A percentile compares a stretch with the other conserved stretches of the same genome.
These are phyloP conservation scores for Allium fistulosum DNA, from an alignment of 106 monocot species.

Conservation along the genomic window DNA sequence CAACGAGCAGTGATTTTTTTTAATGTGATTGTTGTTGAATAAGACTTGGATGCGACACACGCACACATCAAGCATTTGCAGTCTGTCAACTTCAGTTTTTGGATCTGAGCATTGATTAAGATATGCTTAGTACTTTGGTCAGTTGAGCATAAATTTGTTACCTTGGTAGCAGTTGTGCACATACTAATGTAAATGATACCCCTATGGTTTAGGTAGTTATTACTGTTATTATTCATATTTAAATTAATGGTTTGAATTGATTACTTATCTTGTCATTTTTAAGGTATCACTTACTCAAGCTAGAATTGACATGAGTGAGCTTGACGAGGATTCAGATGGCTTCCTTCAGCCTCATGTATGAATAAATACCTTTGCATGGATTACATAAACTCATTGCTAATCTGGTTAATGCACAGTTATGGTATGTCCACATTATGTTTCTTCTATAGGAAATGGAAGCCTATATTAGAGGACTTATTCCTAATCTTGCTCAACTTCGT, in stretches of 20 bases:
- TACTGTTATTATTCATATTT: too few species aligned
- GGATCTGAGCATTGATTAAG: too few species aligned
- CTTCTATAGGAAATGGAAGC: slow-evolving; percentile 94
- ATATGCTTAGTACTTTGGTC: too few species aligned
- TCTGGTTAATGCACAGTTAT: neutral
- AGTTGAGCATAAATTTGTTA: too few species aligned
- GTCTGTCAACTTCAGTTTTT: too few species aligned
- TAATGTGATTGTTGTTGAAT: too few species aligned
- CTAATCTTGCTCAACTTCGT: slow-evolving; percentile 88
- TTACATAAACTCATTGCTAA: slow-evolving; percentile 4
- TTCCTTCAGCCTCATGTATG: slow-evolving; percentile 93
- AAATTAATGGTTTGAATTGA: neutral
- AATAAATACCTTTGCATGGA: neutral
- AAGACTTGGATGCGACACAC: too few species aligned
- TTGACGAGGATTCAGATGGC: slow-evolving; percentile 99
- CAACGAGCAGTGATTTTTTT: too few species aligned
- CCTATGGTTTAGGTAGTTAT: too few species aligned
- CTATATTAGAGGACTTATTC: slow-evolving; percentile 97
- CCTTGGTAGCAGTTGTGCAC: too few species aligned
- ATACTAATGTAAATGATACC: too few species aligned
- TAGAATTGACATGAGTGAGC: slow-evolving; percentile 99
- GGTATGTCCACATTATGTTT: neutral
- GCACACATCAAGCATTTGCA: too few species aligned
- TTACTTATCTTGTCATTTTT: neutral
- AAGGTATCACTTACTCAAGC: slow-evolving; percentile 99